phyloP scores from a whole-genome alignment of 495 filamentous ascomycete genomes.

The Trichoderma gamsii region DNA sequence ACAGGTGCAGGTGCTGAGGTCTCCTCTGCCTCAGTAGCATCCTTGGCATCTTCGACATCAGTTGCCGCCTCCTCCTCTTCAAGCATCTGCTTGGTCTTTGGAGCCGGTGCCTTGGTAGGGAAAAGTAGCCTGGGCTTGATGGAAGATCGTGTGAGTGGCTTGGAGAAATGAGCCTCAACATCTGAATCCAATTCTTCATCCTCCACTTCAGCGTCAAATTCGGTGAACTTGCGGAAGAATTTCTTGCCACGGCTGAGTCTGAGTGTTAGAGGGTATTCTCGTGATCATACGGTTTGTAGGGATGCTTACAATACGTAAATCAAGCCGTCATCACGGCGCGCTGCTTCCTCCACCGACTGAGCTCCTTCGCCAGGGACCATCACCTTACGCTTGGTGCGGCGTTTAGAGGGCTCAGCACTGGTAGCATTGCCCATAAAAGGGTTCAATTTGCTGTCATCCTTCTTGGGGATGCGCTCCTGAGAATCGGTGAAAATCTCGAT shows the following conservation, averaged over 20 bases:
- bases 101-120: slow-evolving; percentile 35
- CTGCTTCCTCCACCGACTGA: slow-evolving; percentile 54
- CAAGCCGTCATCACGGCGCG: slow-evolving; percentile 68
- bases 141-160: slow-evolving; percentile 62
- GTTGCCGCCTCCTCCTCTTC: slow-evolving; percentile 53
- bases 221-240: slow-evolving; percentile 62
- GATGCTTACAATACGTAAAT: slow-evolving; percentile 78
- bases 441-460: slow-evolving; percentile 60
- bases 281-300: not conserved
- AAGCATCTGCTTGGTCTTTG: slow-evolving; percentile 44
- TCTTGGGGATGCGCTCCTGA: slow-evolving; percentile 72
- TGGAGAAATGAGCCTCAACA: slow-evolving; percentile 43
- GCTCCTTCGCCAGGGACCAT: slow-evolving; percentile 48
- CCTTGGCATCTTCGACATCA: slow-evolving; percentile 43
- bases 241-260: slow-evolving; percentile 77
- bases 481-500: slow-evolving; percentile 89
- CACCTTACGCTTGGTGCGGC: slow-evolving; percentile 43
- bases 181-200: slow-evolving; percentile 39
- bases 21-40: slow-evolving; percentile 38
- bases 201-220: slow-evolving; percentile 34
- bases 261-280: slow-evolving; percentile 23
- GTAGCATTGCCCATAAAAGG: slow-evolving; percentile 58
- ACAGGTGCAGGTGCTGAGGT: slow-evolving; percentile 27
- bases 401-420: slow-evolving; percentile 26
- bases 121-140: slow-evolving; percentile 86